These are phyloP conservation scores for Pyrrhoderma lamaoense DNA, from an alignment of 1,284 basidiomycete species.

Conservation along the genomic window DNA sequence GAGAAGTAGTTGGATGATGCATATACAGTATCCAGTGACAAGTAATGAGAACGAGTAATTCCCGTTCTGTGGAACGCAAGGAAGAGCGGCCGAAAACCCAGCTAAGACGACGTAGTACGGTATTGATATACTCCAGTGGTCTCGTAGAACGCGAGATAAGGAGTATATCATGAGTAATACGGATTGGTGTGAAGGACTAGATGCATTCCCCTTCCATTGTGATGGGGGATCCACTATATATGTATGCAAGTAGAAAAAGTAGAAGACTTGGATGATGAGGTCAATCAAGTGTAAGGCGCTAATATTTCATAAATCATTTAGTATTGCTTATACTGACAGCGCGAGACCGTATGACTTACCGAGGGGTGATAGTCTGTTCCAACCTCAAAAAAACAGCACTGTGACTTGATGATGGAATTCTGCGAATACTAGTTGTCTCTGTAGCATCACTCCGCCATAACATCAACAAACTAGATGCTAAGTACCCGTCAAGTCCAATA, in stretches of 20 bases:
- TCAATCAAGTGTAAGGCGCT: constrained; percentile 15
- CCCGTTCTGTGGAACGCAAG: constrained; percentile 32
- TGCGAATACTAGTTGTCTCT: constrained; percentile 11
- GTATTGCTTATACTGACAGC: neutral
- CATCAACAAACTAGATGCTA: constrained; percentile 33
- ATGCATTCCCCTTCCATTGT: neutral
- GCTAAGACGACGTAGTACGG: constrained; percentile 28
- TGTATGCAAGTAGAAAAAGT: constrained; percentile 3
- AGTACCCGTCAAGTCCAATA: constrained; percentile 35
- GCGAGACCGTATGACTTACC: constrained; percentile 3
- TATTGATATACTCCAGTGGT: constrained; percentile 16
- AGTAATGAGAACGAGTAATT: constrained; percentile 35
- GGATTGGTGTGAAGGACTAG: neutral
- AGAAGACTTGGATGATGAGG: constrained; percentile 3
- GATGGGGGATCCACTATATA: constrained; percentile 9
- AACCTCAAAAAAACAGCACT: constrained; percentile 25
- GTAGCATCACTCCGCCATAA: constrained; percentile 38
- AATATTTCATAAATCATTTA: neutral
- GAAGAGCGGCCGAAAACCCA: constrained; percentile 29
- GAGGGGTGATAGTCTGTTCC: constrained; percentile 22
- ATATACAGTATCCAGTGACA: constrained; percentile 33
- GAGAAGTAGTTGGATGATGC: constrained; percentile 38
- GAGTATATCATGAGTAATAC: constrained; percentile 12
- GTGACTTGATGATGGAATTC: constrained; percentile 24
- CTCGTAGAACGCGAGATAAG: constrained; percentile 8